Percentiles rank a stretch among this genome's conserved stretches.
These are phyloP conservation scores for Aspergillus neotritici DNA, from an alignment of 2,329 filamentous ascomycete species.

Conservation along the genomic window DNA sequence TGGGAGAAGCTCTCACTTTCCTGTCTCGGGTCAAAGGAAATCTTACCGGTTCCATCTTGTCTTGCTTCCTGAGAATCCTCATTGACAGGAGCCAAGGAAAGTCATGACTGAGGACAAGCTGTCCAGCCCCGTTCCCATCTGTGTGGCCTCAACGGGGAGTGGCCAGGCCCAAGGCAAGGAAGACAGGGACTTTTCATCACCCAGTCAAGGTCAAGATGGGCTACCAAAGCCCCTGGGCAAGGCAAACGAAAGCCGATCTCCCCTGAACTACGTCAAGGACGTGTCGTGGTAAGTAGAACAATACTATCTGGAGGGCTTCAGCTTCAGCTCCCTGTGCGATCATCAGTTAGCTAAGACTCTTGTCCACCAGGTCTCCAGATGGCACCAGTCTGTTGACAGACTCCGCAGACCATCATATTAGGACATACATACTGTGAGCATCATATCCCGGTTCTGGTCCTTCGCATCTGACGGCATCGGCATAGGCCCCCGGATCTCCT, in stretches of 20 bases:
- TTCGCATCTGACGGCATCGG: conserved; percentile 6
- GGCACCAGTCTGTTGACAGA: conserved; percentile 54
- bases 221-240: too few species aligned
- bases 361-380: conserved; percentile 44
- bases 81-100: too few species aligned
- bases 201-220: not conserved
- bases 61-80: too few species aligned
- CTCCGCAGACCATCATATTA: conserved; percentile 47
- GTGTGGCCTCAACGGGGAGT: conserved; percentile 23
- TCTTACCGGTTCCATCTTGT: too few species aligned
- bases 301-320: not conserved
- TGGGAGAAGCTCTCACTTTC: too few species aligned
- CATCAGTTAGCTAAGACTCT: not conserved
- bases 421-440: conserved; percentile 50
- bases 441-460: not conserved
- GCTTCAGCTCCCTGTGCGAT: conserved; percentile 2
- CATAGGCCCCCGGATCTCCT: conserved; percentile 46
- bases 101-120: conserved; percentile 9
- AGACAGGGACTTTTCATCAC: not conserved
- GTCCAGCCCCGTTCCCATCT: conserved; percentile 15
- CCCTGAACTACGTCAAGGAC: conserved; percentile 40
- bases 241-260: not conserved
- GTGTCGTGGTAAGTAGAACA: conserved; percentile 39
- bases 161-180: not conserved
- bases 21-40: too few species aligned